These are phyloP conservation scores for Cercophora scortea DNA, from an alignment of 495 filamentous ascomycete genomes.

Conservation along the genomic window DNA sequence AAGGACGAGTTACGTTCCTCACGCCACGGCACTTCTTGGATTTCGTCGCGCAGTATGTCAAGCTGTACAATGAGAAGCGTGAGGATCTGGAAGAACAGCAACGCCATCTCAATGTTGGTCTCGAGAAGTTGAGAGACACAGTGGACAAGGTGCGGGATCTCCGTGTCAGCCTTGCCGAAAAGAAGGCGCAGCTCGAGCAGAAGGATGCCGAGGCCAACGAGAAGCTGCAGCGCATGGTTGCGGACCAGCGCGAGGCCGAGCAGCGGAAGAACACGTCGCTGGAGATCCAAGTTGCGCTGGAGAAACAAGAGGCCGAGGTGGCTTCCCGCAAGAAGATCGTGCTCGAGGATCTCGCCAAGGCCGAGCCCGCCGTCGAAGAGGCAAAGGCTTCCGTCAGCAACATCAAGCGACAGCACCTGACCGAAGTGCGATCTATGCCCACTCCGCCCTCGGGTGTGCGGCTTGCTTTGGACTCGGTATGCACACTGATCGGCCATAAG, in stretches of 20 bases:
- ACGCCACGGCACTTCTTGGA: slow-evolving; percentile 96
- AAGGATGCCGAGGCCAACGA: slow-evolving; percentile 96
- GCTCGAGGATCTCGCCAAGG: slow-evolving; percentile 75
- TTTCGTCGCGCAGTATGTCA: slow-evolving; percentile 96
- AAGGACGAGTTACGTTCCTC: slow-evolving; percentile 82
- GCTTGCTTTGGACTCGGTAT: slow-evolving; percentile 90
- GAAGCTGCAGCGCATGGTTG: slow-evolving; percentile 93
- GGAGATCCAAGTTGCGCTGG: slow-evolving; percentile 78
- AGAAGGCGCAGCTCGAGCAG: slow-evolving; percentile 83
- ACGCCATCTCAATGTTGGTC: slow-evolving; percentile 91
- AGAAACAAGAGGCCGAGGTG: slow-evolving; percentile 86
- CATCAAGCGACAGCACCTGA: slow-evolving; percentile 94
- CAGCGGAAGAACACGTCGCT: slow-evolving; percentile 79
- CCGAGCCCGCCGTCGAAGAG: slow-evolving; percentile 87
- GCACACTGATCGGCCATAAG: slow-evolving; percentile 86
- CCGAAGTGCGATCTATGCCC: slow-evolving; percentile 94
- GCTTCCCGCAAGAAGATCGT: slow-evolving; percentile 77
- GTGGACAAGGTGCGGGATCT: slow-evolving; percentile 96
- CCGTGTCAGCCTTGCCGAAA: slow-evolving; percentile 79
- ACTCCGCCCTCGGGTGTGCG: slow-evolving; percentile 85
- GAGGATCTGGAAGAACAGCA: slow-evolving; percentile 98
- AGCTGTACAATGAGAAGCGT: slow-evolving; percentile 94
- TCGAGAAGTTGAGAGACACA: slow-evolving; percentile 96
- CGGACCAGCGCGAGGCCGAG: slow-evolving; percentile 92
- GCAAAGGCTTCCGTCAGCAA: slow-evolving; percentile 93